Conservation (phyloP, 2,329 filamentous ascomycete genomes). For the Ploettnerulaceae sp. region DNA sequence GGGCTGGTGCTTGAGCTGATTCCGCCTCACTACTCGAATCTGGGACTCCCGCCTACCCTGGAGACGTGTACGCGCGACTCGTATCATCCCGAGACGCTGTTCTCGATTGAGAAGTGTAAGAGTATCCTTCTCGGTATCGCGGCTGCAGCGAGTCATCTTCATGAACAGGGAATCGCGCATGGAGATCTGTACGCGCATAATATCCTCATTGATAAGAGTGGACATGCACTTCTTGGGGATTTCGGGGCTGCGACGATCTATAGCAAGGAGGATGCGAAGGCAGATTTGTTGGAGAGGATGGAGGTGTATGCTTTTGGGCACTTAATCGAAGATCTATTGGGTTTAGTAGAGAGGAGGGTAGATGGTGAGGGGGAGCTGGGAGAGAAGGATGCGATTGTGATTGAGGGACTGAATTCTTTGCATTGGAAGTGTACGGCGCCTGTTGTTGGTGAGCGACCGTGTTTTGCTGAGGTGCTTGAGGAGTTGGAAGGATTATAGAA, state of each 20-base stretch:
- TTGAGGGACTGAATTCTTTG: slow-evolving; percentile 28
- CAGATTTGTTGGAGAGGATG: slow-evolving; percentile 37
- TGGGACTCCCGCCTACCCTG: slow-evolving; percentile 42
- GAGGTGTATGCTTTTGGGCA: slow-evolving; percentile 46
- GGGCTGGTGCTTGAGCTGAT: slow-evolving; percentile 46
- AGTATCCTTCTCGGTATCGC: slow-evolving; percentile 40
- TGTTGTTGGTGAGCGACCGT: slow-evolving; percentile 28
- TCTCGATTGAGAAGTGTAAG: slow-evolving; percentile 34
- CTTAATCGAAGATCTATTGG: slow-evolving; percentile 42
- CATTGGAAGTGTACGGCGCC: slow-evolving; percentile 31
- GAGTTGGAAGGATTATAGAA: slow-evolving; percentile 19
- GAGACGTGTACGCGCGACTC: slow-evolving; percentile 43
- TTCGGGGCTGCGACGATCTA: slow-evolving; percentile 47
- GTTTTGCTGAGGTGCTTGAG: slow-evolving; percentile 26
- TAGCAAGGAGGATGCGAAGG: slow-evolving; percentile 22
- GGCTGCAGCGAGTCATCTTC: slow-evolving; percentile 41
- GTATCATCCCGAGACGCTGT: slow-evolving; percentile 33
- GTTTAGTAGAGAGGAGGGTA: slow-evolving; percentile 31
- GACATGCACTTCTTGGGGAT: slow-evolving; percentile 43
- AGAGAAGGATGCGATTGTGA: slow-evolving; percentile 29
- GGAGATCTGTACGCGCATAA: slow-evolving; percentile 47
- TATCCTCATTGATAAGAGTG: slow-evolving; percentile 39
- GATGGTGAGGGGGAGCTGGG: slow-evolving; percentile 19
- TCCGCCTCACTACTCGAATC: slow-evolving; percentile 39
- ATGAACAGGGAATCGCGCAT: slow-evolving; percentile 40